phyloP scores from a whole-genome alignment of 768 basidiomycete species.

The Rhodotorula diobovata region DNA sequence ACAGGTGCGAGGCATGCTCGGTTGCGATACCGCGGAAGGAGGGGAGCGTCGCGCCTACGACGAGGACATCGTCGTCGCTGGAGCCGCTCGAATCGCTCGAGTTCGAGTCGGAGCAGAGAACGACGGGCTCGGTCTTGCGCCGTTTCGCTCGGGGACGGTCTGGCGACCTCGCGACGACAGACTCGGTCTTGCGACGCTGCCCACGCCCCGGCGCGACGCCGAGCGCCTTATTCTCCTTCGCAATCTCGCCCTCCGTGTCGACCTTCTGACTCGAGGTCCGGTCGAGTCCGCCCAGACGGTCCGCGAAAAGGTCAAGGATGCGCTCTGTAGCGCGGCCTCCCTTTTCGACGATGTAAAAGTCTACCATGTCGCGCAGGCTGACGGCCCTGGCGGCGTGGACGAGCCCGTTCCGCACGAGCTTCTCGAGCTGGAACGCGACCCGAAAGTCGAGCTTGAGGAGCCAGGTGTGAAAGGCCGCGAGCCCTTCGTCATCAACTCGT shows the following conservation, averaged over 20 bases:
- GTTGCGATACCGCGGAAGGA: neutral
- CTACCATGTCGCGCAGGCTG: neutral
- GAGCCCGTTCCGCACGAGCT: slow-evolving; percentile 13
- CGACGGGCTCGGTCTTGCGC: neutral
- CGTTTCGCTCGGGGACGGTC: neutral
- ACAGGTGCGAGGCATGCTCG: neutral
- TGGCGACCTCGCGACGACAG: no score
- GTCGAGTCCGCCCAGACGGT: neutral
- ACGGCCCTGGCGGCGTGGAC: slow-evolving; percentile 8
- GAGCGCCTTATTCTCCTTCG: neutral
- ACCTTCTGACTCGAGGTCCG: neutral
- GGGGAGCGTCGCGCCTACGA: neutral
- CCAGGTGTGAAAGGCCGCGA: neutral
- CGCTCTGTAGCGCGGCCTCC: neutral
- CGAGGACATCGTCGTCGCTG: neutral
- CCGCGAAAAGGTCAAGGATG: slow-evolving; percentile 2
- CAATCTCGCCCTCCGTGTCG: neutral
- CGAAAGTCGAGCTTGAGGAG: slow-evolving; percentile 1
- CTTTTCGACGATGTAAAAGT: neutral
- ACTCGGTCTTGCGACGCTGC: neutral
- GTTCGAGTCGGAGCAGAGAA: neutral
- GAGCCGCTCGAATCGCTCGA: neutral
- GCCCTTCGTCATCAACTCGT: neutral
- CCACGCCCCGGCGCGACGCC: neutral
- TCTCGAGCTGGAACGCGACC: slow-evolving; percentile 27